Evolutionary conservation across 352 stramenopile genomes (phyloP).

Genomic region (Pythium dissotocum): DNA sequence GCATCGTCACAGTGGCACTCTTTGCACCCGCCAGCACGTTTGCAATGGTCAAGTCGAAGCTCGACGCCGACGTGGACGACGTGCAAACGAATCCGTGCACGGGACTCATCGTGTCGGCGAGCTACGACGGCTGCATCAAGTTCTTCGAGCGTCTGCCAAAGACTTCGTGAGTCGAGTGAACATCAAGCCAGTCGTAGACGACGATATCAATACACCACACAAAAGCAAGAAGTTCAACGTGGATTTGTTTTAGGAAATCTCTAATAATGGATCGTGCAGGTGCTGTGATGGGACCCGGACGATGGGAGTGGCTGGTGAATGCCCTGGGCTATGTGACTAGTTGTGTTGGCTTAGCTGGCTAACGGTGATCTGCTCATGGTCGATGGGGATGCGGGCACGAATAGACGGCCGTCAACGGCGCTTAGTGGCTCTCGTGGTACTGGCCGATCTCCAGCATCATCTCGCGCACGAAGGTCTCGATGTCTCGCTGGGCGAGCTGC

Average conservation of each 20-base stretch:
- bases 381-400: not conserved
- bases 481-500: constrained; percentile 60
- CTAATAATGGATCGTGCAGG: constrained; percentile 12
- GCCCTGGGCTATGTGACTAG: constrained; percentile 1
- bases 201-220: not conserved
- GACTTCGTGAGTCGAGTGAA: constrained; percentile 9
- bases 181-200: not conserved
- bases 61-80: constrained; percentile 52
- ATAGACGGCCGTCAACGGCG: not conserved
- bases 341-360: not conserved
- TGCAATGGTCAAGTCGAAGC: constrained; percentile 77
- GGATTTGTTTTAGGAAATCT: constrained; percentile 11
- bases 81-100: constrained; percentile 72
- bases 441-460: constrained; percentile 48
- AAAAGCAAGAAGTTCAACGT: not conserved
- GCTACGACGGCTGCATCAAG: constrained; percentile 85
- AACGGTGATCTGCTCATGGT: not conserved
- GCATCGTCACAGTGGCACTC: constrained; percentile 79
- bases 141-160: constrained; percentile 64
- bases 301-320: not conserved
- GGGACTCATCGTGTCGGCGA: constrained; percentile 78
- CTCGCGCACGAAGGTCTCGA: constrained; percentile 53
- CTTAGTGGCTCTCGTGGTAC: constrained; percentile 28
- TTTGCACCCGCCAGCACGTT: constrained; percentile 82
- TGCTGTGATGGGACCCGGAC: not conserved